Base-by-base conservation (phyloP, 768 basidiomycete species). In the Tulasnella sp. region DNA sequence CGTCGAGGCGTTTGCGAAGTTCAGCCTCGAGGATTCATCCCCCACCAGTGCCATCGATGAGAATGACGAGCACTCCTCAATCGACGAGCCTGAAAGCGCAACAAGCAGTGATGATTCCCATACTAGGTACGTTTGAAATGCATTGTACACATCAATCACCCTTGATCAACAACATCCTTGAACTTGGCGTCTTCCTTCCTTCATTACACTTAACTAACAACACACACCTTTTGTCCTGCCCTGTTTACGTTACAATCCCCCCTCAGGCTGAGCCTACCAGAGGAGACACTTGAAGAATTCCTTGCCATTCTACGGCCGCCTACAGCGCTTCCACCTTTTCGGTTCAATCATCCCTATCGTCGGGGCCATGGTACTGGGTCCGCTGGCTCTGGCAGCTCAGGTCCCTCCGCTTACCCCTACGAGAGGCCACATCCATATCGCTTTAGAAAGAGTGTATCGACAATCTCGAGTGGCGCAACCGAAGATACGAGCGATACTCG, bases 231-330 rank as follows among this genome's bases (percentile, higher is more conserved):
- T 13, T 19, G 42, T 19, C 19, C 19, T 43, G 42, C 34, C 34
- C 34, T 38, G 5, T 7, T 38, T 38, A 38, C 34, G 34, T 38
- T 5, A 38, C 34, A 7, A 15, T 38, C 34, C 5, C 5, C 15
- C 34, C 34, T 15, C 27, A 60, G 58, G 15, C 38, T 13, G 10
- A 52, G 26, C 19, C 24, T 60, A 9, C 51, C 58, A 17, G 49
- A 51, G n/a, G 58, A 60, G 41, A 53, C 58, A 8, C 58, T 60
- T 49, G 58, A 60, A 41, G 58, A 60, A 30, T 60, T 60, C 58
- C 26, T 51, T 19, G 51, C 58, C 13, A 60, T 60, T 24, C 51
- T 60, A n/a, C 58, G 58, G 26, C 58, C 58, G 15, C 43, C 49
- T 7, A 27, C 29, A 17, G 19, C 29, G 23, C 30, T 44, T 23